phyloP scores from a whole-genome alignment of 192 early-diverging fungal species.

The Coemansia sp. region DNA sequence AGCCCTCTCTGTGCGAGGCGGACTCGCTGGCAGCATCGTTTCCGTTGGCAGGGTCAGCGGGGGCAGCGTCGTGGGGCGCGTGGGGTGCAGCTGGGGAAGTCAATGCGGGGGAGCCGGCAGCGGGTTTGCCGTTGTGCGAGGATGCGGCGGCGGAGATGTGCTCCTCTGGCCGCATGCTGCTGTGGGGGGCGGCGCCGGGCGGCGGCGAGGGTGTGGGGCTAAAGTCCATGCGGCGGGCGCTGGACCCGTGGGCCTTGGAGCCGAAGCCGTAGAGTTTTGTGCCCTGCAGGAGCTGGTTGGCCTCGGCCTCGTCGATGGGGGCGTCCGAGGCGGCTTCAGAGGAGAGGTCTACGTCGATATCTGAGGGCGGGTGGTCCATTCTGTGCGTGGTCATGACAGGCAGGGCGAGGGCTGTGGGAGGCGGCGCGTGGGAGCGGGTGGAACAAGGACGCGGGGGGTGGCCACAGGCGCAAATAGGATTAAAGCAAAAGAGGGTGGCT shows the following conservation, averaged over 20 bases:
- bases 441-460: background rate
- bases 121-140: slow-evolving; percentile 8
- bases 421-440: slow-evolving; percentile 12
- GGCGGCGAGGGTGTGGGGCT: slow-evolving; percentile 52
- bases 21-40: slow-evolving; percentile 34
- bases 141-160: background rate
- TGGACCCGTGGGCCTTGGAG: slow-evolving; percentile 5
- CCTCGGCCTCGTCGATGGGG: slow-evolving; percentile 41
- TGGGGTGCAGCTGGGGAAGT: slow-evolving; percentile 4
- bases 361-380: slow-evolving; percentile 52
- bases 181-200: slow-evolving; percentile 5
- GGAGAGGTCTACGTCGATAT: slow-evolving; percentile 54
- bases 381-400: slow-evolving; percentile 50
- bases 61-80: slow-evolving; percentile 3
- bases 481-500: slow-evolving; percentile 16
- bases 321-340: slow-evolving; percentile 43
- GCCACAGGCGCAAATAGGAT: background rate
- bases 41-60: slow-evolving; percentile 25
- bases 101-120: slow-evolving; percentile 8
- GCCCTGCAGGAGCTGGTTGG: slow-evolving; percentile 33
- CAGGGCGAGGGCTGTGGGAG: slow-evolving; percentile 2
- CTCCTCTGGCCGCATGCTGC: background rate
- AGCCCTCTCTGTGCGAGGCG: slow-evolving; percentile 38
- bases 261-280: slow-evolving; percentile 36
- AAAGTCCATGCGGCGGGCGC: slow-evolving; percentile 52